A percentile compares a stretch with the other conserved stretches of the same genome.
Conservation (phyloP, 2,329 filamentous ascomycete genomes). For the Trichophaea hybrida region DNA sequence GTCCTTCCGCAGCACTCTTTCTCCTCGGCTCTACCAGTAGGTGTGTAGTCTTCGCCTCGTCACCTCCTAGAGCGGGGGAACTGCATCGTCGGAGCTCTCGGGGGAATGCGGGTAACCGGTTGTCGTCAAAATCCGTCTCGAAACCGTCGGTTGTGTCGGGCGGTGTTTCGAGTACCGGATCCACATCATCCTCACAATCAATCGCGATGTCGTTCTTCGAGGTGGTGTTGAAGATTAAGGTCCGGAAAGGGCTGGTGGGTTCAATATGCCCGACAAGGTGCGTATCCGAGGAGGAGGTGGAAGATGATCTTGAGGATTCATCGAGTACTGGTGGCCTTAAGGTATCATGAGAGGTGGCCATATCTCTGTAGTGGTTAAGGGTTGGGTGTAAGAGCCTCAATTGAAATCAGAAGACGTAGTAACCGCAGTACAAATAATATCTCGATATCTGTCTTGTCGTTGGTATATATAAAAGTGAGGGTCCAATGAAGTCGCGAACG, state of each 20-base stretch:
- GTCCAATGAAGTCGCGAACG: too few species aligned
- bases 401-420: too few species aligned
- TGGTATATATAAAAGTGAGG: too few species aligned
- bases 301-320: not conserved
- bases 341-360: too few species aligned
- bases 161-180: not conserved
- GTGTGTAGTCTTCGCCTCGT: not conserved
- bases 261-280: slow-evolving; percentile 1
- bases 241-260: not conserved
- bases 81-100: not conserved
- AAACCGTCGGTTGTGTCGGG: not conserved
- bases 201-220: not conserved
- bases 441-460: too few species aligned
- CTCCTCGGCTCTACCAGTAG: not conserved
- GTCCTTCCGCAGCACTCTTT: slow-evolving; percentile 1
- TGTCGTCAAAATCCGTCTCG: slow-evolving; percentile 1
- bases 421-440: too few species aligned
- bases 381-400: too few species aligned
- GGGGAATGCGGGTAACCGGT: not conserved
- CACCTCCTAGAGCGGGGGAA: not conserved
- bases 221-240: not conserved
- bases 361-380: too few species aligned
- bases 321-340: not conserved
- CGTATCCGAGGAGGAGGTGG: not conserved
- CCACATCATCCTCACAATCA: not conserved